Evolutionary conservation across 495 filamentous ascomycete genomes (phyloP).

Genomic region (Talaromyces ruber): DNA sequence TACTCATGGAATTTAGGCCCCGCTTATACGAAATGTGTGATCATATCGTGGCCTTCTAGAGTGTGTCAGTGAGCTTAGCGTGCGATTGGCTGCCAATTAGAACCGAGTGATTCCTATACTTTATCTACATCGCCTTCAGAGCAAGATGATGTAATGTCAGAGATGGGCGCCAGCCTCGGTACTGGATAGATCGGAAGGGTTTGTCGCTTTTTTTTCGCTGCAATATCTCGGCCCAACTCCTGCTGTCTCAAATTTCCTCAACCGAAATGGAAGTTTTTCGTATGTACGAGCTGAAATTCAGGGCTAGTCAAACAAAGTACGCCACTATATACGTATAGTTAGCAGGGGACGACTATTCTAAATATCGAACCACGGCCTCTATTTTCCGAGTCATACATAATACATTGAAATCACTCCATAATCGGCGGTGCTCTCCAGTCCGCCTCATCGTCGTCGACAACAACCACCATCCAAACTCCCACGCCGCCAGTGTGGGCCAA

Average conservation of each 20-base stretch:
- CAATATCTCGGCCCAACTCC: neutral
- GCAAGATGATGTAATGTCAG: neutral
- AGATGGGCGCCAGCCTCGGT: neutral
- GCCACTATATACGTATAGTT: neutral
- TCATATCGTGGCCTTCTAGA: too few relatives aligned
- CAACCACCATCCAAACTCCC: conserved; percentile 56
- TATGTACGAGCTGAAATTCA: neutral
- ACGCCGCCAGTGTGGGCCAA: conserved; percentile 47
- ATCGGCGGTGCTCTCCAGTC: neutral
- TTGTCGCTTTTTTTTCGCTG: neutral
- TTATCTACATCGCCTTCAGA: too few relatives aligned
- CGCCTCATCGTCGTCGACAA: conserved; percentile 40
- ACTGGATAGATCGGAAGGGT: neutral
- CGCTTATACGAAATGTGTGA: too few relatives aligned
- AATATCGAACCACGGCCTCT: neutral
- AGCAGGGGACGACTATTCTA: neutral
- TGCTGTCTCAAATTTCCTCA: neutral
- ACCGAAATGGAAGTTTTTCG: neutral
- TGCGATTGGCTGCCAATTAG: too few relatives aligned
- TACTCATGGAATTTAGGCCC: too few relatives aligned
- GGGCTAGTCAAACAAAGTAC: neutral
- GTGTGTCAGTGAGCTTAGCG: too few relatives aligned
- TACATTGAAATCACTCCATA: neutral
- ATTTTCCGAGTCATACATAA: neutral
- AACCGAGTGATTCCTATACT: too few relatives aligned